Conservation (phyloP, 768 basidiomycete genomes). For the Boletus rubescentipes region DNA sequence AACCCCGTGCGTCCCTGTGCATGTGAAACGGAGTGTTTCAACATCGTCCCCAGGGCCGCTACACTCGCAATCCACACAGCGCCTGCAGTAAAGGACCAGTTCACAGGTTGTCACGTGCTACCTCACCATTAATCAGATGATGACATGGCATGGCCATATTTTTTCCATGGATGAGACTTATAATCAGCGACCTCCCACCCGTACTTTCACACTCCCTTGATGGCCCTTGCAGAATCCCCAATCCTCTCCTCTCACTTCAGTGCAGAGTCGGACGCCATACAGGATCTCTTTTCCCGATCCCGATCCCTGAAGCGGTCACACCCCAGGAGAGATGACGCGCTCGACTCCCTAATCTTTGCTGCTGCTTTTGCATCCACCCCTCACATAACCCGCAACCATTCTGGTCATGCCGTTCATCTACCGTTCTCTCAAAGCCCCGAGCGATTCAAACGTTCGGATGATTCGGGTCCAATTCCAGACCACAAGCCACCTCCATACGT, state of each 20-base stretch:
- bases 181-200: conserved; percentile 2
- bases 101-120: conserved; percentile 10
- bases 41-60: too few relatives aligned
- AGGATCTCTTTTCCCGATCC: conserved; percentile 64
- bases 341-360: conserved; percentile 79
- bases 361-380: conserved; percentile 74
- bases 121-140: not conserved
- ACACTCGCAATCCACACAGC: too few relatives aligned
- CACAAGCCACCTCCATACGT: conserved; percentile 58
- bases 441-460: conserved; percentile 51
- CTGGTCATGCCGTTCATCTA: conserved; percentile 70
- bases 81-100: too few relatives aligned
- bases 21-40: too few relatives aligned
- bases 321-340: conserved; percentile 64
- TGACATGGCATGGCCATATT: too few relatives aligned
- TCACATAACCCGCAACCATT: conserved; percentile 82
- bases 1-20: not conserved
- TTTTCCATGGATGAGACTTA: conserved; percentile 3
- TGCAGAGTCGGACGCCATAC: conserved; percentile 53
- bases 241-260: conserved; percentile 27
- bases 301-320: conserved; percentile 37
- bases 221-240: conserved; percentile 33
- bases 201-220: not conserved
- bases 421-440: conserved; percentile 48
- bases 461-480: conserved; percentile 35